Evolutionary conservation across 805 yeast genomes (phyloP).

Genomic region (Hanseniaspora mollemarum): DNA sequence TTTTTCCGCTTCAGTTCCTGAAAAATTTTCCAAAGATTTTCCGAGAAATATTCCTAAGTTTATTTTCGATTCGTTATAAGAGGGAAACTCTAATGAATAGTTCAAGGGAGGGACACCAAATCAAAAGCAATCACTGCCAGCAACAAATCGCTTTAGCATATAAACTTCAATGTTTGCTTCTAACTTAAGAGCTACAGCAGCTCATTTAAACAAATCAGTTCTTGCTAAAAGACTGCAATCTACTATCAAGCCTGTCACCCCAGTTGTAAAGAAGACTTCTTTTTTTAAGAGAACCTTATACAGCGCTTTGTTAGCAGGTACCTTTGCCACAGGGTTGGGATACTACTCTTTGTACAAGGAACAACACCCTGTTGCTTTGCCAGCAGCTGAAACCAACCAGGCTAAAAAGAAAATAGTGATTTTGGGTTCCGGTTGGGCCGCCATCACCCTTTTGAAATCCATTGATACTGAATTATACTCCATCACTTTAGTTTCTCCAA

Average conservation of each 20-base stretch:
- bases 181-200: slow-evolving; percentile 3
- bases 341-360: slow-evolving; percentile 57
- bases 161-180: slow-evolving; percentile 6
- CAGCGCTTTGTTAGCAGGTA: slow-evolving; percentile 40
- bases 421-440: slow-evolving; percentile 92
- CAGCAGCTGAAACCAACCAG: slow-evolving; percentile 38
- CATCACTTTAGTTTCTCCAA: slow-evolving; percentile 81
- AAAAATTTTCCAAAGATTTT: neutral
- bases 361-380: slow-evolving; percentile 47
- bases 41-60: too few relatives aligned
- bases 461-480: slow-evolving; percentile 79
- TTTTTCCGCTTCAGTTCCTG: neutral
- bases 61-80: too few relatives aligned
- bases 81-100: too few relatives aligned
- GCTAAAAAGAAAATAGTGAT: slow-evolving; percentile 44
- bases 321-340: slow-evolving; percentile 45
- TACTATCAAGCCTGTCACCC: slow-evolving; percentile 3
- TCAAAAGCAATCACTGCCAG: neutral
- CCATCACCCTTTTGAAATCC: slow-evolving; percentile 70
- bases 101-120: neutral
- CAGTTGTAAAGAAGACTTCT: slow-evolving; percentile 19
- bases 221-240: slow-evolving; percentile 13
- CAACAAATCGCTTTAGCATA: neutral
- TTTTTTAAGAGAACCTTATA: slow-evolving; percentile 28
- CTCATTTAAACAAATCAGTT: slow-evolving; percentile 1